Base-by-base conservation (phyloP, 2,329 filamentous ascomycete genomes). In the Penicillium hordei region DNA sequence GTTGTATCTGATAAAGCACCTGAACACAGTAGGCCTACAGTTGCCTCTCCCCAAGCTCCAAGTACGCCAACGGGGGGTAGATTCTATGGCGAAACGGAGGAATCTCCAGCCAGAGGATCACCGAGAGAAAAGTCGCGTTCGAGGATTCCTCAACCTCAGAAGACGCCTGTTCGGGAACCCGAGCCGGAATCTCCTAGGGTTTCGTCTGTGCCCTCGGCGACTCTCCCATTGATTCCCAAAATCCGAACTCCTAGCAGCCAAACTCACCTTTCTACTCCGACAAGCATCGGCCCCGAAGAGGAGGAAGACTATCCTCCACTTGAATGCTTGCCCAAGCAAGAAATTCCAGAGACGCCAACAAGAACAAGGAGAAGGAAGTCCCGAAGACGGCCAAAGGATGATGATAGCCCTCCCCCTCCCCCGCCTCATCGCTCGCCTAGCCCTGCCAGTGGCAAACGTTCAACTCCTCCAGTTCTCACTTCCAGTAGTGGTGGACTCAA, bases 341-440 rank as follows among this genome's bases (percentile, higher is more conserved):
- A 60, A 29, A 21, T 62, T 5, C 62, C 60, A 1, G 68, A 70
- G 49, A 70, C 60, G 8, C 72, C 65, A 15, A 67, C 64, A 39
- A 72, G 57, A 46, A 62, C 50, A 25, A 68, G 60, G 54, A 64
- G 63, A 43, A 62, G 58, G 51, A 69, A 67, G 44, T 66, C 70
- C 44, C 65, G 62, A 15, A 67, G 64, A n/a, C 65, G 69, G 38
- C 69, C 63, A 9, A 70, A 69, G 27, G 63, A 71, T 40, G 69
- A 67, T 10, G 67, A 73, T n/a, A 70, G 74, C n/a, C 74, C 72
- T 52, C 70, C 72, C 27, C 73, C 75, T 48, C 68, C 70, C 15
- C 75, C 82, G 27, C 79, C 79, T 49, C 82, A 83, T 70, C 77
- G 80, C 52, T 78, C 80, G n/a, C 76, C 80, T n/a, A 83, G 79